phyloP scores from a whole-genome alignment of 163 green algal genomes.

The Volvox carteri region DNA sequence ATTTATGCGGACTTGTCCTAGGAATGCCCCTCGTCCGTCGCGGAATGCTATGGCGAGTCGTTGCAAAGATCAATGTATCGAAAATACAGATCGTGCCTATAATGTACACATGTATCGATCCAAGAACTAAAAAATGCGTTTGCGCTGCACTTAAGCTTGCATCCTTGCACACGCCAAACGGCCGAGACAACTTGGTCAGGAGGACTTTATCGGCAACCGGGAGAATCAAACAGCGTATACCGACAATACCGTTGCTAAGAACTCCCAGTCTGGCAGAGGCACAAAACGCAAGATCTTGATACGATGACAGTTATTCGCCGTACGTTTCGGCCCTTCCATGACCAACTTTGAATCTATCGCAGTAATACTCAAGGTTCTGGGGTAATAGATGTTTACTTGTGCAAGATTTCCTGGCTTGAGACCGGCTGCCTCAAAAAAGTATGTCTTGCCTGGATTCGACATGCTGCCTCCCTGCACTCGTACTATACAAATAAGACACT shows the following conservation, averaged over 20 bases:
- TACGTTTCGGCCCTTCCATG: too few relatives aligned
- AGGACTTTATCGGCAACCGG: neutral
- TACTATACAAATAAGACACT: too few relatives aligned
- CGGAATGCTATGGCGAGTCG: neutral
- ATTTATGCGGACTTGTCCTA: neutral
- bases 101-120: neutral
- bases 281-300: neutral
- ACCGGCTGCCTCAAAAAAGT: too few relatives aligned
- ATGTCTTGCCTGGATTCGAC: too few relatives aligned
- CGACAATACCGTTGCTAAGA: too few relatives aligned
- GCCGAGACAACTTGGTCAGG: neutral
- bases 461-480: too few relatives aligned
- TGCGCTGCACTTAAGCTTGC: neutral
- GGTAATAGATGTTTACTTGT: too few relatives aligned
- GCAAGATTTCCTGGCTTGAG: too few relatives aligned
- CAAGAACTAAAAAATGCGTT: neutral
- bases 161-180: slow-evolving; percentile 7
- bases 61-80: neutral
- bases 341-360: neutral
- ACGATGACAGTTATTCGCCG: slow-evolving; percentile 22
- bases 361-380: too few relatives aligned
- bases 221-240: neutral
- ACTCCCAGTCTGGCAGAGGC: neutral
- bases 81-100: neutral
- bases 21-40: neutral